Evolutionary conservation across 176 grass and related monocot species (phyloP), one percentile per base, ranked within the genome.

Genomic region (Tillandsia leiboldiana): DNA sequence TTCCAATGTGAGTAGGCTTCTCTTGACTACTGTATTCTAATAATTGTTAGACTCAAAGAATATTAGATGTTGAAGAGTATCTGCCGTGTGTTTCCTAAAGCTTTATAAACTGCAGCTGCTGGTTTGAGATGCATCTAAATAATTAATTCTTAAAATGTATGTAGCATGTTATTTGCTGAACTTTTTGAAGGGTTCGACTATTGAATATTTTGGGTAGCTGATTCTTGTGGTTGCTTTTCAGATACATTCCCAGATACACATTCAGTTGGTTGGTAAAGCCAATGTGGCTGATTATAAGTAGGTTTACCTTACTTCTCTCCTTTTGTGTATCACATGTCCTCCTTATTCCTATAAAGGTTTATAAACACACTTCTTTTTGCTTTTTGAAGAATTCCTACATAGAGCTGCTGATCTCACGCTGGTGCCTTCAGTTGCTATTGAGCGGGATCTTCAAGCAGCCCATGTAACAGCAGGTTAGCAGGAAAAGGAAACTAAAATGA

Each of bases 211-310:
- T 79, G 61, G 18, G 11, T 26, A 63, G 59, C 49, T 83, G 20
- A 65, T 81, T 72, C 15, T 72, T 72, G 59, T 64, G 27, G 22
- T 61, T 76, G 26, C 53, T 27, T 76, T 71, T 23, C 86, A 97
- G 94, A 77, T 97, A 97, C 53, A 87, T 97, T 59, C 94, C 89
- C 0, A 87, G 84, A 74, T 99, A 99, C 72, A 99, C 88, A 78
- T 93, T 90, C 74, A 90, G 82, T 83, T 99, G 95, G 95, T 80
- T 99, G 66, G 87, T 99, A 77, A 83, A 85, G 72, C 90, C 95
- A 27, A 93, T 88, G 50, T 99, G 95, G 95, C 23, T 77, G 72
- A 65, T 99, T 81, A 99, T 93, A 85, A 89, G 94, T 97, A 87
- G 78, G 81, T 61, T 23, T 48, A 4, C 11, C 50, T 47, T 50